Conservation (phyloP, 768 basidiomycete genomes). For the Sarcodon sp. region DNA sequence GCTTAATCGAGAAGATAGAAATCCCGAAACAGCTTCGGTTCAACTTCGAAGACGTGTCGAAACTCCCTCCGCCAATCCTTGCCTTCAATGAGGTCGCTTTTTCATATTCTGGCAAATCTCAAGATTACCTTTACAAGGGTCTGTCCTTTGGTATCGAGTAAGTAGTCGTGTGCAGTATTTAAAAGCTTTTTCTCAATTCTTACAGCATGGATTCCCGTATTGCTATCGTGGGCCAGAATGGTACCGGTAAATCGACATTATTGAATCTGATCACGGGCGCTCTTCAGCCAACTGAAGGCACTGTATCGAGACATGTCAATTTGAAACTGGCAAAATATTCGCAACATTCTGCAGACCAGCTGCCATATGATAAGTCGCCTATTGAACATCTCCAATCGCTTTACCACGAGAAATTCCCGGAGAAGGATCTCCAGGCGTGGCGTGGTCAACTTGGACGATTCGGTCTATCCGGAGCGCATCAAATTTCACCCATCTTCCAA, state of each 20-base stretch:
- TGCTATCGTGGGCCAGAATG: slow-evolving; percentile 94
- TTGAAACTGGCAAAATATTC: slow-evolving; percentile 98
- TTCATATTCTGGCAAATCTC: slow-evolving; percentile 82
- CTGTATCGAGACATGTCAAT: slow-evolving; percentile 75
- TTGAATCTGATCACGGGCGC: slow-evolving; percentile 80
- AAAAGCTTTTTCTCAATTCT: slow-evolving; percentile 3
- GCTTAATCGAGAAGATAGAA: slow-evolving; percentile 88
- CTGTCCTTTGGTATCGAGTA: slow-evolving; percentile 98
- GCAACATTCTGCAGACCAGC: slow-evolving; percentile 96
- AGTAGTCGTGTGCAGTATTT: slow-evolving; percentile 14
- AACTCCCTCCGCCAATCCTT: slow-evolving; percentile 93
- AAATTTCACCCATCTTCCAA: slow-evolving; percentile 87
- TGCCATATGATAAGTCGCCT: slow-evolving; percentile 85
- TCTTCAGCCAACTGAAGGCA: slow-evolving; percentile 74
- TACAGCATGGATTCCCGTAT: slow-evolving; percentile 85
- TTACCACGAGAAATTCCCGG: slow-evolving; percentile 78
- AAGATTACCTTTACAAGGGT: slow-evolving; percentile 79
- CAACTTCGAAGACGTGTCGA: slow-evolving; percentile 92
- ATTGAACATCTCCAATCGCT: slow-evolving; percentile 87
- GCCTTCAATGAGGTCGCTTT: slow-evolving; percentile 94
- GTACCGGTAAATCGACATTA: slow-evolving; percentile 88
- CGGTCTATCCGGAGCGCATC: slow-evolving; percentile 89
- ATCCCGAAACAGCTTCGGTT: slow-evolving; percentile 62
- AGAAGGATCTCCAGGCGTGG: slow-evolving; percentile 92
- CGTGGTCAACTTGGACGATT: slow-evolving; percentile 90